Evolutionary conservation across 257 asterid genomes (phyloP), one percentile per base, ranked within the genome.

Genomic region (Nicotiana tabacum): DNA sequence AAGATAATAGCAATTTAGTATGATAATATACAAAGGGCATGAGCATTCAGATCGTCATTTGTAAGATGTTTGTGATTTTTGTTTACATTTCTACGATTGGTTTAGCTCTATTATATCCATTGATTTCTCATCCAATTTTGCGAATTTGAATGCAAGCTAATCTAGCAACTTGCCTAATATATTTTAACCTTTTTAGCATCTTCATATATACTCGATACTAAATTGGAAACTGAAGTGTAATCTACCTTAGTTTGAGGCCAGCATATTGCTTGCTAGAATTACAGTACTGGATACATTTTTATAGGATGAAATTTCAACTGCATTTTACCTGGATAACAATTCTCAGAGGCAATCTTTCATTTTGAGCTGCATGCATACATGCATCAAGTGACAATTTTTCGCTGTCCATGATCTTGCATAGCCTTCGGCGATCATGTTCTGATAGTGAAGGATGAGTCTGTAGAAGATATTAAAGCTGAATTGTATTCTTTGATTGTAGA

Each of bases 341-440:
- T 88, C 98, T 86, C 77, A 93, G 88, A 30, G 98, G 98, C 91
- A 95, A 76, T 83, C 98, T 89, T n/a, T 95, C 97, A 81, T 95
- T 95, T 76, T 95, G 98, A 74, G 98, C 95, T 60, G 96, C 98
- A 86, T 95, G 98, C 81, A 89, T 88, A 64, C 97, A 90, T 82
- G 95, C 98, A 87, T 95, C 98, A 77, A 82, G 85, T 77, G 98
- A 95, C 83, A 95, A 94, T 94, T 93, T 95, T 82, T 87, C 89
- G 29, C 95, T 88, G 76, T 92, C 89, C 95, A 93, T 92, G 86
- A 90, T 90, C 84, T 93, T 91, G 89, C 97, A 91, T 32, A 95
- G 89, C 88, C 90, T 91, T 88, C 89, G 90, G 83, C 97, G 68
- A 17, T 95, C 98, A 58, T 93, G 95, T 51, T 95, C 97, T 32